Conservation (phyloP, 345 rosid genomes). For the Mangifera indica region DNA sequence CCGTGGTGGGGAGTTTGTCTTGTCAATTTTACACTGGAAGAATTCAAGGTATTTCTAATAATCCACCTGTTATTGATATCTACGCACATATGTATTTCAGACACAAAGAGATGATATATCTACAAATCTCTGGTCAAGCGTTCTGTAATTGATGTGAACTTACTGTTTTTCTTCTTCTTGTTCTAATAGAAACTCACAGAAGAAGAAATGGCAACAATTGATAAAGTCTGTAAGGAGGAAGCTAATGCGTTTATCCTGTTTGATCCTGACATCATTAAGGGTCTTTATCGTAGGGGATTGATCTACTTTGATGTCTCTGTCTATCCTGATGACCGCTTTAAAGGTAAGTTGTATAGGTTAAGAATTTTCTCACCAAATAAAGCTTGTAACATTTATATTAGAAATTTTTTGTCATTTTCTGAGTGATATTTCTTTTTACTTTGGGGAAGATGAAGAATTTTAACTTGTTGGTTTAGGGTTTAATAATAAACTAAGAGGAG, state of each 20-base stretch:
- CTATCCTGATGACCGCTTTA: slow-evolving; percentile 91
- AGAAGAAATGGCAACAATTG: slow-evolving; percentile 90
- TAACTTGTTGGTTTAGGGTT: background rate
- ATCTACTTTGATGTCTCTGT: slow-evolving; percentile 96
- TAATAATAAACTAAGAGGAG: background rate
- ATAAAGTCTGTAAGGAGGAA: slow-evolving; percentile 98
- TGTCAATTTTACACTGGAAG: slow-evolving; percentile 96
- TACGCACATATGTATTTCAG: background rate
- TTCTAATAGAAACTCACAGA: slow-evolving; percentile 88
- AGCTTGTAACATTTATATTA: background rate
- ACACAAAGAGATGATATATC: background rate
- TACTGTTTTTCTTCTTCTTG: slow-evolving; percentile 17
- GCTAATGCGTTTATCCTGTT: slow-evolving; percentile 84
- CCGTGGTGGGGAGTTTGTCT: slow-evolving; percentile 99
- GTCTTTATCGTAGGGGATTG: slow-evolving; percentile 74
- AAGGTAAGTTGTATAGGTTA: slow-evolving; percentile 46
- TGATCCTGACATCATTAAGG: slow-evolving; percentile 79
- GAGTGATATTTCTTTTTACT: background rate
- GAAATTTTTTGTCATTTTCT: slow-evolving; percentile 4
- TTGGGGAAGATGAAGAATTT: background rate
- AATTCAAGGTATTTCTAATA: slow-evolving; percentile 71
- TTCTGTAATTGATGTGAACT: slow-evolving; percentile 21
- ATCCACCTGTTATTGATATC: background rate
- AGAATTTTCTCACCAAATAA: slow-evolving; percentile 3
- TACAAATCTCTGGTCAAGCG: slow-evolving; percentile 10